Base-by-base conservation (phyloP, 2,329 filamentous ascomycete genomes). In the Fusarium keratoplasticum region DNA sequence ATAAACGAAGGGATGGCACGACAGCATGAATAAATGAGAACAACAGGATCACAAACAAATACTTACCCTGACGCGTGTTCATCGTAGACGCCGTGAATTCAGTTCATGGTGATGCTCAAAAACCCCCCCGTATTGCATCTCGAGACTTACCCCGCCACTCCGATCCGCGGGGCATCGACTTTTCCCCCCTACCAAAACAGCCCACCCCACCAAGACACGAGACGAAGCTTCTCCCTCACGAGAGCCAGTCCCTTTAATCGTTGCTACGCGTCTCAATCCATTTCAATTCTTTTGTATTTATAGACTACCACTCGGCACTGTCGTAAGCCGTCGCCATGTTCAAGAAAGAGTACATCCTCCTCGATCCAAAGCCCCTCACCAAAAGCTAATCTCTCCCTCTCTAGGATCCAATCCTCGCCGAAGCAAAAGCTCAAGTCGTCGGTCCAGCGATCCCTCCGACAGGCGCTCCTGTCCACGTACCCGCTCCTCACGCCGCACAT, bases 351-450 rank as follows among this genome's bases (percentile, higher is more conserved):
- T 96, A 84, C 81, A 89, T 85, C 29, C 36, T 33, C 58, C 40
- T 50, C 20, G 33, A 54, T 44, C 20, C 44, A 31, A 63, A 57
- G 54, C 38, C 57, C 38, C 38, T 61, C 65, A 42, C 57, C 27
- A 33, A 29, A 31, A 33, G 58, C 76, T 79, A 75, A 81, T 74
- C 70, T 18, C 38, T 38, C 29, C 74, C 70, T 18, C 38, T 38
- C 29, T 76, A 91, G 98, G 82, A 87, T 91, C 79, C 86, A 74
- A 35, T 33, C 92, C 29, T 91, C 93, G 76, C 92, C 94, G 66
- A 97, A 96, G 86, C 95, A 95, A 78, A 98, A 98, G 88, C 94
- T 98, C 84, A 99, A 98, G 86, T 98, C 96, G 75, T 98, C 95
- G 27, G 94, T 95, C 66, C 95, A 98, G 87, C 94, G 96, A 80